Base-by-base conservation (phyloP, 371 early-diverging fungal species). In the Mortierella sp. region DNA sequence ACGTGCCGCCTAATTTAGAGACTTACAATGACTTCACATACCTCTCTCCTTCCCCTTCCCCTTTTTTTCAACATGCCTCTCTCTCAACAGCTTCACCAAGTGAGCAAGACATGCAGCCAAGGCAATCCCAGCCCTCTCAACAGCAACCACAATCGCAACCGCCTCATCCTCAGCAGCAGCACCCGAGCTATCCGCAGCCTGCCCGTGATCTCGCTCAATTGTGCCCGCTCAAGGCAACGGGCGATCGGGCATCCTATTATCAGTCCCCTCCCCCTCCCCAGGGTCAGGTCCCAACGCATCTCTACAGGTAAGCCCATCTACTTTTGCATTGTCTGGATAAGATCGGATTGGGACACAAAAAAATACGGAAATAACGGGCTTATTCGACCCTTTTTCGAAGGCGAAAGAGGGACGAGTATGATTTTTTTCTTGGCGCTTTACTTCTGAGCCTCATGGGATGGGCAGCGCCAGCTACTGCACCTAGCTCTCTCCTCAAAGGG, bases 151-250 rank as follows among this genome's bases (percentile, higher is more conserved):
- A 76, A 41, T 49, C 49, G 18, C 76, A 76, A 56, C 56, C 56
- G 27, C 56, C 56, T 8, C 56, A 56, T 43, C 27, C 41, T 60
- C 75, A 56, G 32, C 78, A 71, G 35, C 75, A 56, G 32, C 78
- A 71, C 4, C 72, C 55, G 41, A 46, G 35, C 49, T 72, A 78
- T 43, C 72, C 56, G 49, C 72, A 72, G 29, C 63, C 83, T 76
- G 81, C 91, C 94, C 73, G 95, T 92, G 55, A 84, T 95, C 46
- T 94, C 93, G 76, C 78, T 93, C 74, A 89, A 90, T 35, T 95
- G 90, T 87, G 93, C 48, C 71, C 77, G 71, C 58, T 76, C 46
- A 76, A 76, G 55, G 71, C 54, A 51, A 51, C 51, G 11, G 70
- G 70, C 38, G 77, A 76, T 76, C 70, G 77, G 21, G 38, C 71